phyloP scores from a whole-genome alignment of 352 stramenopile genomes.

The Paralagenidium karlingii region DNA sequence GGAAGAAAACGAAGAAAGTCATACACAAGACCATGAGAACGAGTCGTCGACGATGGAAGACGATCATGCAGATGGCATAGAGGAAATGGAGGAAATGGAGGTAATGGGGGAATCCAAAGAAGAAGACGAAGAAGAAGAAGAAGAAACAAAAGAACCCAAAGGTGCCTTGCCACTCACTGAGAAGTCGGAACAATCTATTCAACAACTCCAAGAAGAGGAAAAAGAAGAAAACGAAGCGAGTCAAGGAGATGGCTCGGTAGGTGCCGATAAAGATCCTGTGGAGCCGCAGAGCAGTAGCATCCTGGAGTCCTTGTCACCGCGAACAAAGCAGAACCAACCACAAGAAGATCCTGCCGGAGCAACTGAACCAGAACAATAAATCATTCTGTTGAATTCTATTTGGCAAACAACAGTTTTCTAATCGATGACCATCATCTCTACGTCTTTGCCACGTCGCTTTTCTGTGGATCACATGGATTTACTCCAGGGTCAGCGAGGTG shows the following conservation, averaged over 20 bases:
- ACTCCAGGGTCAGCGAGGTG: neutral
- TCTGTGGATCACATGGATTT: constrained; percentile 13
- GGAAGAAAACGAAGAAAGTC: constrained; percentile 21
- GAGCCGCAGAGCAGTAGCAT: too few species aligned
- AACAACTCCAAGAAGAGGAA: too few species aligned
- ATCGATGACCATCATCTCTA: constrained; percentile 11
- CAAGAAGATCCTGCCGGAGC: too few species aligned
- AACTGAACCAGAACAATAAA: too few species aligned
- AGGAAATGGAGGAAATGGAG: constrained; percentile 11
- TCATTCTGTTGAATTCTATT: too few species aligned
- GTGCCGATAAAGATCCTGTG: too few species aligned
- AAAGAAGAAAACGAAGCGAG: too few species aligned
- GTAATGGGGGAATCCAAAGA: constrained; percentile 4
- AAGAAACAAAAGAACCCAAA: constrained; percentile 16
- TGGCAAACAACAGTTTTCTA: constrained; percentile 21
- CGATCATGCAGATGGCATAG: constrained; percentile 7
- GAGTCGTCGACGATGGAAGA: constrained; percentile 14
- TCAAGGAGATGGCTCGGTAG: constrained; percentile 4
- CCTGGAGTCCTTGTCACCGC: too few species aligned
- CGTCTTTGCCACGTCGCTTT: constrained; percentile 29
- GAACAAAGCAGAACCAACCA: too few species aligned
- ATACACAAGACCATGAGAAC: constrained; percentile 26
- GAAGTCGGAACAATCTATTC: too few species aligned
- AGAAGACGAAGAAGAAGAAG: constrained; percentile 4
- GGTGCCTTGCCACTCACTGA: too few species aligned